A percentile compares a stretch with the other conserved stretches of the same genome.
These are phyloP conservation scores for Lophium mytilinum DNA, from an alignment of 495 filamentous ascomycete species.

Conservation along the genomic window DNA sequence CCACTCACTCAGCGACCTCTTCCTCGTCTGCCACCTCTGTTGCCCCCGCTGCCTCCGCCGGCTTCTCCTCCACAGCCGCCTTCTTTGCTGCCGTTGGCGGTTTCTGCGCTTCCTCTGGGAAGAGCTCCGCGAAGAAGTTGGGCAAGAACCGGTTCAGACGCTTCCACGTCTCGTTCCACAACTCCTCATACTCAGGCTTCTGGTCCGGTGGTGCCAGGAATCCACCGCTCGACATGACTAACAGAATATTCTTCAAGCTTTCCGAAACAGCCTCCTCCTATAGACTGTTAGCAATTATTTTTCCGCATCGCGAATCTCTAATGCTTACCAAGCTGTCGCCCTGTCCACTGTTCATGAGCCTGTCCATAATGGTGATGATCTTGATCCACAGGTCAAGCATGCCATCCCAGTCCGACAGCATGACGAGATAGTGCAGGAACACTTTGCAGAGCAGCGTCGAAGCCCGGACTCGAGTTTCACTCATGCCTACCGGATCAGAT, in stretches of 20 bases:
- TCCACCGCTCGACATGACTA: slow-evolving; percentile 89
- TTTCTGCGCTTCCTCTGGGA: slow-evolving; percentile 33
- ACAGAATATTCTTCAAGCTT: slow-evolving; percentile 88
- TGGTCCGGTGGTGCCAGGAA: slow-evolving; percentile 69
- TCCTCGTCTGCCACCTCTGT: slow-evolving; percentile 7
- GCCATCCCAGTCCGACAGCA: slow-evolving; percentile 76
- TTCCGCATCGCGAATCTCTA: neutral
- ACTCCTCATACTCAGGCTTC: slow-evolving; percentile 47
- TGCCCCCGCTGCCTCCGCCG: slow-evolving; percentile 4
- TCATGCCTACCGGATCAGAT: slow-evolving; percentile 87
- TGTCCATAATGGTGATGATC: slow-evolving; percentile 91
- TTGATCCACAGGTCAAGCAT: slow-evolving; percentile 89
- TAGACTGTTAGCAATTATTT: slow-evolving; percentile 3
- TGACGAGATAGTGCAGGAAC: slow-evolving; percentile 86
- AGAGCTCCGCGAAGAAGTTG: slow-evolving; percentile 48
- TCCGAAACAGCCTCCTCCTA: slow-evolving; percentile 94
- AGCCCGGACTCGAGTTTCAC: slow-evolving; percentile 86
- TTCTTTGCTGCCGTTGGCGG: slow-evolving; percentile 4
- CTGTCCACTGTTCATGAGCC: slow-evolving; percentile 93
- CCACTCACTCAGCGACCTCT: neutral
- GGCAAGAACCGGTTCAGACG: slow-evolving; percentile 86
- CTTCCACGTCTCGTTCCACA: slow-evolving; percentile 80
- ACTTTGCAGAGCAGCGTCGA: slow-evolving; percentile 89
- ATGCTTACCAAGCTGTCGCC: slow-evolving; percentile 73
- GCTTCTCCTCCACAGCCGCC: slow-evolving; percentile 1